Base-by-base conservation (phyloP, 1,139 yeast species). In the Hansenula anomala region DNA sequence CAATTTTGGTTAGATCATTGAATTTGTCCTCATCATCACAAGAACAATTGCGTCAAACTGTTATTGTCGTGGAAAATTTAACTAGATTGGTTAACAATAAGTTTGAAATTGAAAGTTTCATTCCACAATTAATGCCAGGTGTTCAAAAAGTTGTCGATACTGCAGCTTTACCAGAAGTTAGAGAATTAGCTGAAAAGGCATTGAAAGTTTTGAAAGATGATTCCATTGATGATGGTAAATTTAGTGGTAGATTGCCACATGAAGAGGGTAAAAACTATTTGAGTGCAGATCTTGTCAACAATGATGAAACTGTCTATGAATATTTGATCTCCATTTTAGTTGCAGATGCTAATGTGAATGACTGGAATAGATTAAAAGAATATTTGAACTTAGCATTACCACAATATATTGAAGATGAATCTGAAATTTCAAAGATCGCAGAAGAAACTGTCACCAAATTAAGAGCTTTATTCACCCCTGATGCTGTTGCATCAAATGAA, bases 21-120 rank as follows among this genome's bases (percentile, higher is more conserved):
- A 89, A 86, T 59, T 74, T 83, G 72, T 78, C 95, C 14, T 85
- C 95, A 2, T 83, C 96, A 6, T 82, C 97, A 14, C 96, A 90
- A 66, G 97, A 92, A 58, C 95, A 90, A 63, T 76, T 92, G 54
- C 85, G 98, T 68, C 97, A 89, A 67, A 87, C 97, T 11, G 97
- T 90, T 49, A 87, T 90, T 49, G 97, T 92, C 43, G 86, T 95
- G 38, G 98, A 92, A 67, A 92, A 92, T 67, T 74, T 92, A 68
- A 90, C 97, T 27, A 81, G 97, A 66, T 75, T 92, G 61, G 97
- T 92, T 35, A 94, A 90, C 67, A 88, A 90, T 69, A 88, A 89
- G 55, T 73, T 88, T 55, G 97, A 92, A 67, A 89, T 92, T 57
- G 95, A 87, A 61, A 72, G 79, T 33, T 92, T 78, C 58, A 84